These are phyloP conservation scores for Boletellus emodensis DNA, from an alignment of 768 basidiomycete species.

Conservation along the genomic window DNA sequence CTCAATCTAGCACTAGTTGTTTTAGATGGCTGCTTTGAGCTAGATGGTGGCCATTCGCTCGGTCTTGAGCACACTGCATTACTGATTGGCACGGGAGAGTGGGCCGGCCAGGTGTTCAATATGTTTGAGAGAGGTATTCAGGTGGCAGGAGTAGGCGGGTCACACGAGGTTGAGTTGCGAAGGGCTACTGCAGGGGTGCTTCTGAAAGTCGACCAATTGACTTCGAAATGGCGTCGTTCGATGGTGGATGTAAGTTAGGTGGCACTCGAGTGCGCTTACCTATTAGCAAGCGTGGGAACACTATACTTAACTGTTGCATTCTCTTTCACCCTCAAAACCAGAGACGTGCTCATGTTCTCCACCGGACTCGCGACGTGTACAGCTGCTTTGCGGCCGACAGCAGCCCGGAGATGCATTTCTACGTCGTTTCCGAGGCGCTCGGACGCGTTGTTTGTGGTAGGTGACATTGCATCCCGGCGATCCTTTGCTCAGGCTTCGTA, in stretches of 20 bases:
- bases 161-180: constrained; percentile 56
- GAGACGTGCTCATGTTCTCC: constrained; percentile 19
- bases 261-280: no score
- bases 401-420: constrained; percentile 29
- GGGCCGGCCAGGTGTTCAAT: constrained; percentile 69
- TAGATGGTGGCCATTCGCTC: constrained; percentile 74
- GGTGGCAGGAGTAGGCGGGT: constrained; percentile 61
- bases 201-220: constrained; percentile 72
- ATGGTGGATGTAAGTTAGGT: constrained; percentile 45
- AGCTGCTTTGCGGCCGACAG: constrained; percentile 14
- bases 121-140: constrained; percentile 61
- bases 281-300: constrained; percentile 12
- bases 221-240: constrained; percentile 61
- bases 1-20: constrained; percentile 76
- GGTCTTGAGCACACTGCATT: constrained; percentile 72
- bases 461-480: constrained; percentile 30
- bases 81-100: constrained; percentile 70
- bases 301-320: constrained; percentile 2
- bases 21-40: constrained; percentile 67
- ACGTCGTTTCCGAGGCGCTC: constrained; percentile 51
- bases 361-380: constrained; percentile 11
- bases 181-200: constrained; percentile 77
- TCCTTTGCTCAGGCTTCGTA: constrained; percentile 13
- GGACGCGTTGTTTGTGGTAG: constrained; percentile 83
- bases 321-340: no score